These are phyloP conservation scores for Cladophialophora exuberans DNA, from an alignment of 2,329 filamentous ascomycete species.

Conservation along the genomic window DNA sequence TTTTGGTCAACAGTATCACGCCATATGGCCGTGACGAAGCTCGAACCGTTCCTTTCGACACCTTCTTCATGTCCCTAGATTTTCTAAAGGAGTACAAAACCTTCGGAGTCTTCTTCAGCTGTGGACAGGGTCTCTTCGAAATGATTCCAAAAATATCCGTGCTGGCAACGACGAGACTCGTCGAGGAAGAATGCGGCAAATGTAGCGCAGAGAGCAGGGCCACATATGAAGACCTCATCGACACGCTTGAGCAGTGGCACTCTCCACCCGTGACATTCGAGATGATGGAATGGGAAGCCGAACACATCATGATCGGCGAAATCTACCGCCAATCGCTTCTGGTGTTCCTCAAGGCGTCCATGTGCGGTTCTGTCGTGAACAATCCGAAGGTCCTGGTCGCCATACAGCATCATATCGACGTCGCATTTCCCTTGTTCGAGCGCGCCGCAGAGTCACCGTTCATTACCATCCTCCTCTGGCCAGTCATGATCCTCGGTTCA, in stretches of 20 bases:
- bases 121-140: conserved; percentile 23
- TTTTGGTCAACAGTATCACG: conserved; percentile 24
- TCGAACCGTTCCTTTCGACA: conserved; percentile 12
- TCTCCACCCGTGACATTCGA: conserved; percentile 9
- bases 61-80: conserved; percentile 16
- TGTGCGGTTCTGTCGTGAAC: conserved; percentile 18
- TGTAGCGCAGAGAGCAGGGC: not conserved
- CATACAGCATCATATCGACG: conserved; percentile 20
- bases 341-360: conserved; percentile 15
- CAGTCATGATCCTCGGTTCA: conserved; percentile 30
- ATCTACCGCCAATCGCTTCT: conserved; percentile 20
- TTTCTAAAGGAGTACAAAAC: conserved; percentile 17
- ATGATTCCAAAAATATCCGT: conserved; percentile 25
- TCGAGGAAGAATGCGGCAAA: conserved; percentile 3
- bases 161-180: conserved; percentile 12
- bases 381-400: conserved; percentile 19
- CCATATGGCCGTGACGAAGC: conserved; percentile 16
- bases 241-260: conserved; percentile 8
- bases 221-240: conserved; percentile 4
- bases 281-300: conserved; percentile 12
- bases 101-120: conserved; percentile 27
- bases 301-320: conserved; percentile 13
- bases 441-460: conserved; percentile 6
- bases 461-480: conserved; percentile 25
- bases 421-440: not conserved